Evolutionary conservation across 2,329 filamentous ascomycete species (phyloP).

Genomic region (Talaromyces funiculosus): DNA sequence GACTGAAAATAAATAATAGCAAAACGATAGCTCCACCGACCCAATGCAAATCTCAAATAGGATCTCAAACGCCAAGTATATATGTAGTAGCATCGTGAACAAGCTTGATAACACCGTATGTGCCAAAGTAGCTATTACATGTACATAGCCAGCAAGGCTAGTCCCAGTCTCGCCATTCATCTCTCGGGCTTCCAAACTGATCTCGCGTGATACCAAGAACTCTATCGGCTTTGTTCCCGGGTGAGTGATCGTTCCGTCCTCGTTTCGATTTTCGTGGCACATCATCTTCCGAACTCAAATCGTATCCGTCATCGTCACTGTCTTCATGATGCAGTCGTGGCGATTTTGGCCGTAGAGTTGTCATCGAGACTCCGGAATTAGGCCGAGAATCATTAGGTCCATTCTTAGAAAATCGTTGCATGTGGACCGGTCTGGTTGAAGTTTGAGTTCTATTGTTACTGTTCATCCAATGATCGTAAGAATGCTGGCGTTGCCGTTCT

Average conservation of each 20-base stretch:
- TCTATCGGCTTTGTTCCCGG: constrained; percentile 10
- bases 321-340: constrained; percentile 32
- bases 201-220: constrained; percentile 7
- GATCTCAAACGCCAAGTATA: not conserved
- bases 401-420: constrained; percentile 14
- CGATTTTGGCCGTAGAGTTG: constrained; percentile 36
- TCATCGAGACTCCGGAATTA: constrained; percentile 39
- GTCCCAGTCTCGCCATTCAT: constrained; percentile 40
- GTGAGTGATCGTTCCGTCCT: not conserved
- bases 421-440: constrained; percentile 14
- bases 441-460: not conserved
- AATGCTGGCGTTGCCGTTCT: constrained; percentile 31
- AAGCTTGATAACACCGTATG: not conserved
- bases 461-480: constrained; percentile 17
- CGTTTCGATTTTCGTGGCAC: not conserved
- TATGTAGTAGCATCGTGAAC: not conserved
- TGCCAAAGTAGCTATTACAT: not conserved
- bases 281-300: constrained; percentile 17
- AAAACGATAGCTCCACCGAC: not conserved
- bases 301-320: constrained; percentile 28
- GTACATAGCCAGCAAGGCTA: constrained; percentile 12
- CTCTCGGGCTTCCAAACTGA: constrained; percentile 18
- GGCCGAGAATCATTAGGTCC: constrained; percentile 21
- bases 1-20: not conserved
- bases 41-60: not conserved